phyloP scores from a whole-genome alignment of 2,329 filamentous ascomycete genomes.

The Ophiostoma ips region DNA sequence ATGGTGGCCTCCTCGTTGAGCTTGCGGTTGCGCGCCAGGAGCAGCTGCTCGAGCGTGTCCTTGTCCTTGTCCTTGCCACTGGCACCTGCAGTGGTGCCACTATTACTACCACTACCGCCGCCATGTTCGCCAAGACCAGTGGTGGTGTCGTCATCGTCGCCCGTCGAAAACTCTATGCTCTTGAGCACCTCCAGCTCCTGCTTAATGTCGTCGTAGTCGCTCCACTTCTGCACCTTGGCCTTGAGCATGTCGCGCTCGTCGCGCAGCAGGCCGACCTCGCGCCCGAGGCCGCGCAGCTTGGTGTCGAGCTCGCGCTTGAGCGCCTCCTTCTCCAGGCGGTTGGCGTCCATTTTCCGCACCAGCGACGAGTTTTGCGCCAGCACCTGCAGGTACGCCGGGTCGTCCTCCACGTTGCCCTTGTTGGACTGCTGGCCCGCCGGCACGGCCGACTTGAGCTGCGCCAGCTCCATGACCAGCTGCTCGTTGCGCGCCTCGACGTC shows the following conservation, averaged over 20 bases:
- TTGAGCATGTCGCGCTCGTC: conserved; percentile 71
- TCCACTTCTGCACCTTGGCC: conserved; percentile 72
- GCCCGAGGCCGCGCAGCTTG: conserved; percentile 63
- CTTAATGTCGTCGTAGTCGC: conserved; percentile 92
- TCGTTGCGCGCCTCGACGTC: conserved; percentile 92
- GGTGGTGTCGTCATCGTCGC: conserved; percentile 57
- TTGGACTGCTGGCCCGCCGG: conserved; percentile 47
- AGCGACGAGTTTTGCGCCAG: conserved; percentile 88
- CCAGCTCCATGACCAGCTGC: conserved; percentile 77
- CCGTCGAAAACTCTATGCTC: conserved; percentile 92
- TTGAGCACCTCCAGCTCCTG: conserved; percentile 93
- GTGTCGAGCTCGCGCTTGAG: conserved; percentile 64
- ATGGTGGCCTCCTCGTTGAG: conserved; percentile 86
- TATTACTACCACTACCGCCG: conserved; percentile 19
- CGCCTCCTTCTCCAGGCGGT: conserved; percentile 69
- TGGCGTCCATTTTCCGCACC: conserved; percentile 73
- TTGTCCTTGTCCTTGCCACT: conserved; percentile 39
- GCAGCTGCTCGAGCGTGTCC: conserved; percentile 78
- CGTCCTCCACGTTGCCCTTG: conserved; percentile 64
- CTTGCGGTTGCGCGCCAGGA: conserved; percentile 92
- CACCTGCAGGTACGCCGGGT: conserved; percentile 75
- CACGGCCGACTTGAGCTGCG: conserved; percentile 67
- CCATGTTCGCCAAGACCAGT: too few species aligned
- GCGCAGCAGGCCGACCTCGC: conserved; percentile 59
- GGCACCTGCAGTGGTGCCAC: conserved; percentile 20